Conservation (phyloP, 768 basidiomycete genomes). For the Cystobasidium onofrii region DNA sequence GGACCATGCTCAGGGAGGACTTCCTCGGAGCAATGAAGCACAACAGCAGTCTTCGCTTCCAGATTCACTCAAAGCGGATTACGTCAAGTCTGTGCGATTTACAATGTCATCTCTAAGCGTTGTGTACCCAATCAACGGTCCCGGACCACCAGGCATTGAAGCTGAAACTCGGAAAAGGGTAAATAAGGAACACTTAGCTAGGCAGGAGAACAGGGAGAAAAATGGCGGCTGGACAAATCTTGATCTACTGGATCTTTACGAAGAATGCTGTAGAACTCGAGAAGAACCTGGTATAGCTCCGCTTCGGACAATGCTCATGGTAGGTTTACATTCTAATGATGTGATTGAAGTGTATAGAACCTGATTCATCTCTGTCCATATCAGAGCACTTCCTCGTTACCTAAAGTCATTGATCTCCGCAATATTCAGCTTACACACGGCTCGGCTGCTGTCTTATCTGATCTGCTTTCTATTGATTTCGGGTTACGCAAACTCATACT, state of each 20-base stretch:
- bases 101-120: slow-evolving; percentile 76
- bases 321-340: neutral
- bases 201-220: slow-evolving; percentile 45
- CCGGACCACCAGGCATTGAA: slow-evolving; percentile 73
- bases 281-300: slow-evolving; percentile 45
- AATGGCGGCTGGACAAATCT: slow-evolving; percentile 76
- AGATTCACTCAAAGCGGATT: slow-evolving; percentile 43
- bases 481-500: slow-evolving; percentile 76
- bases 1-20: neutral
- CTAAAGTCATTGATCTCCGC: slow-evolving; percentile 70
- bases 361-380: no score
- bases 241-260: slow-evolving; percentile 60
- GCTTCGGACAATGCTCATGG: slow-evolving; percentile 33
- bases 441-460: slow-evolving; percentile 71
- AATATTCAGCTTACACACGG: slow-evolving; percentile 64
- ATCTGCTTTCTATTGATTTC: slow-evolving; percentile 88
- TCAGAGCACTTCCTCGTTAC: slow-evolving; percentile 45
- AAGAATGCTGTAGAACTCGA: slow-evolving; percentile 43
- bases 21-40: neutral
- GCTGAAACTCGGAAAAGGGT: slow-evolving; percentile 56
- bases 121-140: slow-evolving; percentile 78
- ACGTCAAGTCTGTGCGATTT: slow-evolving; percentile 82
- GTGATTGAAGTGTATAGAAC: no score
- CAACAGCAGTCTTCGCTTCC: neutral
- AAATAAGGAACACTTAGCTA: slow-evolving; percentile 59